Evolutionary conservation across 2,329 filamentous ascomycete genomes (phyloP).

Genomic region (Phialophora tarda): DNA sequence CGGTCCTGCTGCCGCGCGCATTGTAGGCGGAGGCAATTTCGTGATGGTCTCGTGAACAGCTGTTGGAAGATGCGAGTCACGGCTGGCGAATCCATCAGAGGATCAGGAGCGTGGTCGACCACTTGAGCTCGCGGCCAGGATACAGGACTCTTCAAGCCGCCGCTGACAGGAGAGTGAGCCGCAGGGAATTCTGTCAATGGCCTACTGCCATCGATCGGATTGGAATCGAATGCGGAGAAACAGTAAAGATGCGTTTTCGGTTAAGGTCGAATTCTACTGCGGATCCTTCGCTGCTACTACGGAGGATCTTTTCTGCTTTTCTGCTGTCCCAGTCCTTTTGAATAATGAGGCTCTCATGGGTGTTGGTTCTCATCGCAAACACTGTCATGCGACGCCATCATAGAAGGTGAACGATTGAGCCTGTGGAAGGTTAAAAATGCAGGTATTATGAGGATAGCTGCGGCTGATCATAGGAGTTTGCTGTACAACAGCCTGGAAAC

Average conservation of each 20-base stretch:
- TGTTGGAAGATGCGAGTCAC: conserved; percentile 80
- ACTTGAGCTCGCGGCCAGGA: not conserved
- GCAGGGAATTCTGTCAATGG: not conserved
- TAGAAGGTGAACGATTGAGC: not conserved
- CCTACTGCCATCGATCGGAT: not conserved
- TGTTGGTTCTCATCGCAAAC: not conserved
- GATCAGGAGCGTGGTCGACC: not conserved
- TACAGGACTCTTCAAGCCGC: not conserved
- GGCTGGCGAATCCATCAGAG: conserved; percentile 79
- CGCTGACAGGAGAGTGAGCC: not conserved
- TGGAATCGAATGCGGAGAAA: conserved; percentile 13
- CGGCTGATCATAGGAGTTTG: not conserved
- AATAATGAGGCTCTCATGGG: not conserved
- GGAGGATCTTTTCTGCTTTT: not conserved
- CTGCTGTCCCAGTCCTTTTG: not conserved
- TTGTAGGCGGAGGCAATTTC: conserved; percentile 57
- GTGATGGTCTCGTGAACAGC: conserved; percentile 77
- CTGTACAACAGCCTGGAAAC: not conserved
- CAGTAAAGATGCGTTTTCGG: conserved; percentile 12
- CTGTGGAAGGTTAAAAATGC: not conserved
- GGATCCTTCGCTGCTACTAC: not conserved
- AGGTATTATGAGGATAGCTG: not conserved
- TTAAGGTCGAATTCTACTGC: not conserved
- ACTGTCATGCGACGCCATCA: not conserved
- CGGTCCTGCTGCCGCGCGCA: conserved; percentile 33